A percentile compares a stretch with the other conserved stretches of the same genome.
These are phyloP conservation scores for Dactylis glomerata DNA, from an alignment of 176 grass and related monocot genomes.

Conservation along the genomic window DNA sequence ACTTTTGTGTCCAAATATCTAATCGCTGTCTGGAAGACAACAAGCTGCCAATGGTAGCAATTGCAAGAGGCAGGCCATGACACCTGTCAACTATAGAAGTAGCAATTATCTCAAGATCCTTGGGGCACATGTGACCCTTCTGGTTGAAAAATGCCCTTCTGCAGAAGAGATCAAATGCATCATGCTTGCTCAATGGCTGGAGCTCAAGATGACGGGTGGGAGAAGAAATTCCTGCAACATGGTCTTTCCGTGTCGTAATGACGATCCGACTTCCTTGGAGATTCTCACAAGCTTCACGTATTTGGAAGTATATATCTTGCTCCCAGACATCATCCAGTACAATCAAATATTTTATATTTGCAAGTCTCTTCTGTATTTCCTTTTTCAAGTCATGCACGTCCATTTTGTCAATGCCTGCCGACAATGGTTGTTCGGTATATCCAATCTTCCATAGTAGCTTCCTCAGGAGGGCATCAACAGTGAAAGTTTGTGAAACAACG, in stretches of 20 bases:
- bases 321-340: slow-evolving; percentile 78
- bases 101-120: slow-evolving; percentile 12
- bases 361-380: slow-evolving; percentile 19
- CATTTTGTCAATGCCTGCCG: slow-evolving; percentile 7
- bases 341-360: slow-evolving; percentile 51
- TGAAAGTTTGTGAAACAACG: slow-evolving; percentile 31
- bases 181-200: neutral
- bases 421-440: neutral
- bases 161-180: slow-evolving; percentile 36
- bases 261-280: slow-evolving; percentile 27
- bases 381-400: slow-evolving; percentile 40
- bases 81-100: slow-evolving; percentile 50
- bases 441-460: slow-evolving; percentile 32
- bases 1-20: slow-evolving; percentile 35
- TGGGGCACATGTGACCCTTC: slow-evolving; percentile 33
- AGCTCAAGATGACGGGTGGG: neutral
- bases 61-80: slow-evolving; percentile 38
- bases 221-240: slow-evolving; percentile 42
- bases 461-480: slow-evolving; percentile 8
- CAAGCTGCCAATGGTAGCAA: slow-evolving; percentile 43
- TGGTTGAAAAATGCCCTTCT: slow-evolving; percentile 33
- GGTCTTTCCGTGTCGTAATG: slow-evolving; percentile 51
- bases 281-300: slow-evolving; percentile 40
- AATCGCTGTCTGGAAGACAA: slow-evolving; percentile 30
- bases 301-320: slow-evolving; percentile 41